Evolutionary conservation across 2,329 filamentous ascomycete species (phyloP).

Genomic region (Botrytis byssoidea): DNA sequence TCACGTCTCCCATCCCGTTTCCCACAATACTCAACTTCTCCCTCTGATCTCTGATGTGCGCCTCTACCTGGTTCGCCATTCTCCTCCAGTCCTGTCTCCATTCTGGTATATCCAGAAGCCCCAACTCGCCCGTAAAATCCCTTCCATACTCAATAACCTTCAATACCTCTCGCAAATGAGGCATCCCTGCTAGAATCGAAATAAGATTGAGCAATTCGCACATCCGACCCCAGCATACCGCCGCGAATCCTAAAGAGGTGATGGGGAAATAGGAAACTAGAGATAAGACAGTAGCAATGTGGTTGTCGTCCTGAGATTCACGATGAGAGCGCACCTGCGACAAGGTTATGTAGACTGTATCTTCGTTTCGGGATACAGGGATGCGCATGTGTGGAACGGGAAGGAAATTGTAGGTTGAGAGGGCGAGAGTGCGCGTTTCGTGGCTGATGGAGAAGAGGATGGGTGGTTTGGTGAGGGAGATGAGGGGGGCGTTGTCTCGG

Average conservation of each 20-base stretch:
- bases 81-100: conserved; percentile 1
- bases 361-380: background rate
- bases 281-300: background rate
- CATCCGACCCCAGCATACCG: background rate
- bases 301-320: background rate
- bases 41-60: background rate
- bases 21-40: background rate
- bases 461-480: conserved; percentile 3
- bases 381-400: background rate
- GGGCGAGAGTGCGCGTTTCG: conserved; percentile 2
- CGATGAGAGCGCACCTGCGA: too few species aligned
- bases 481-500: background rate
- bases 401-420: background rate
- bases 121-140: background rate
- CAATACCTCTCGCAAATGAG: background rate
- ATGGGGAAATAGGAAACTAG: background rate
- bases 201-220: background rate
- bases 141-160: background rate
- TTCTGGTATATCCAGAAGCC: background rate
- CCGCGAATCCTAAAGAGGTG: background rate
- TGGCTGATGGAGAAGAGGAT: background rate
- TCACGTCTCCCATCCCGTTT: background rate
- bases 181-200: background rate
- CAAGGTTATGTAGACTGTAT: background rate
- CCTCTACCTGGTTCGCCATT: background rate